Evolutionary conservation across 2,329 filamentous ascomycete genomes (phyloP).

Genomic region (Ophiostoma populinum): DNA sequence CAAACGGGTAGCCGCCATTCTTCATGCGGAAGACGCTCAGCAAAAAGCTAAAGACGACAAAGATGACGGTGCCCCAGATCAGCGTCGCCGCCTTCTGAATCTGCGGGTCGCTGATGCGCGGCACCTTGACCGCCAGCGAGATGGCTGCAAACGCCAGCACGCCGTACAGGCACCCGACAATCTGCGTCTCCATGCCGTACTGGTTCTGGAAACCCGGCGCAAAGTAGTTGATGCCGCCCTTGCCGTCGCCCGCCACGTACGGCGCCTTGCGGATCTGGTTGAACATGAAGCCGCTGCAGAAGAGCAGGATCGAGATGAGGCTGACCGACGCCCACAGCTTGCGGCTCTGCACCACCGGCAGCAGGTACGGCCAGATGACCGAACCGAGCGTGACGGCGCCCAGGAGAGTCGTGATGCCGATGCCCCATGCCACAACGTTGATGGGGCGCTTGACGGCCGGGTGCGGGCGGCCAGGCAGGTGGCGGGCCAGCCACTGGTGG

Average conservation of each 20-base stretch:
- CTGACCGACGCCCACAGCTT: constrained; percentile 88
- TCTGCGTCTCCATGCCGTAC: constrained; percentile 86
- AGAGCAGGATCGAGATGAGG: constrained; percentile 75
- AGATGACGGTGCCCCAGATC: constrained; percentile 59
- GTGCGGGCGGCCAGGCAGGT: constrained; percentile 62
- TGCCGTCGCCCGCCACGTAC: constrained; percentile 72
- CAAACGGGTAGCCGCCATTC: constrained; percentile 90
- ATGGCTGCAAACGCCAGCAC: constrained; percentile 81
- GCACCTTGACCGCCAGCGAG: constrained; percentile 78
- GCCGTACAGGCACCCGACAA: constrained; percentile 73
- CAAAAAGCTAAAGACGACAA: constrained; percentile 82
- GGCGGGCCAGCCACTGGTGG: constrained; percentile 60
- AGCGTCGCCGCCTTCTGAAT: constrained; percentile 69
- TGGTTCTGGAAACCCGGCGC: constrained; percentile 86
- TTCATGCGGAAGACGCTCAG: constrained; percentile 87
- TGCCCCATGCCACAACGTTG: constrained; percentile 65
- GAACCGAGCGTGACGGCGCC: constrained; percentile 51
- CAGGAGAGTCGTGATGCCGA: constrained; percentile 49
- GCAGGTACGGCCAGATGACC: constrained; percentile 59
- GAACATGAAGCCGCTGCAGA: constrained; percentile 97
- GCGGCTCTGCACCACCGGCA: constrained; percentile 72
- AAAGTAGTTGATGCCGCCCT: constrained; percentile 78
- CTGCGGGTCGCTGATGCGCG: constrained; percentile 63
- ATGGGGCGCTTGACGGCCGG: constrained; percentile 68
- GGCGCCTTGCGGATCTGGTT: constrained; percentile 95